Conservation (phyloP, 2,329 filamentous ascomycete species). For the Colletotrichum sojae region DNA sequence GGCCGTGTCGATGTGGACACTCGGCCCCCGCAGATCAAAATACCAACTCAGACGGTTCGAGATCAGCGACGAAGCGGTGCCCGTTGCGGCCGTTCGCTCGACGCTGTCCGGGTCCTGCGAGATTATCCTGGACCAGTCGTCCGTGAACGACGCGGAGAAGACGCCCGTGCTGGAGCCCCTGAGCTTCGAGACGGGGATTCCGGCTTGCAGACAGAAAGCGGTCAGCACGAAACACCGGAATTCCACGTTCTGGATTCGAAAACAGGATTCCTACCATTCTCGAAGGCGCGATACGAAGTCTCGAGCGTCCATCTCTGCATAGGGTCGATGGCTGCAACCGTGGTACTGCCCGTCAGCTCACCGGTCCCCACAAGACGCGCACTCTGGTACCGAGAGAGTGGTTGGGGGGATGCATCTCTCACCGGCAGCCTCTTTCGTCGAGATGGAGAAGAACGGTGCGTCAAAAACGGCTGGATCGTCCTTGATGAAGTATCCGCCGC, state of each 20-base stretch:
- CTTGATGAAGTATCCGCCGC: conserved; percentile 57
- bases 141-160: conserved; percentile 47
- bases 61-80: conserved; percentile 44
- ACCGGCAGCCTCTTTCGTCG: conserved; percentile 62
- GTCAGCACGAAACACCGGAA: too few relatives aligned
- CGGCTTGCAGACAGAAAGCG: conserved; percentile 42
- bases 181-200: conserved; percentile 49
- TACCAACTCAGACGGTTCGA: conserved; percentile 39
- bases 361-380: too few relatives aligned
- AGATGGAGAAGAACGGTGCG: conserved; percentile 66
- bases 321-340: conserved; percentile 47
- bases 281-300: conserved; percentile 52
- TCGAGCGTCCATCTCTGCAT: conserved; percentile 53
- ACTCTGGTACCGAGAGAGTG: too few relatives aligned
- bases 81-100: conserved; percentile 44
- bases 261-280: conserved; percentile 48
- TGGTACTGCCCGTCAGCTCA: conserved; percentile 41
- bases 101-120: conserved; percentile 26
- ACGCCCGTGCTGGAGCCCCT: conserved; percentile 46
- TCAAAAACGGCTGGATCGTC: conserved; percentile 63
- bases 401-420: conserved; percentile 48
- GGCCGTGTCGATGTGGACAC: conserved; percentile 52
- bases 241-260: conserved; percentile 3
- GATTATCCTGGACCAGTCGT: conserved; percentile 44
- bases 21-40: conserved; percentile 49